phyloP scores from a whole-genome alignment of 805 yeast species.

The Teunomyces panamensis region DNA sequence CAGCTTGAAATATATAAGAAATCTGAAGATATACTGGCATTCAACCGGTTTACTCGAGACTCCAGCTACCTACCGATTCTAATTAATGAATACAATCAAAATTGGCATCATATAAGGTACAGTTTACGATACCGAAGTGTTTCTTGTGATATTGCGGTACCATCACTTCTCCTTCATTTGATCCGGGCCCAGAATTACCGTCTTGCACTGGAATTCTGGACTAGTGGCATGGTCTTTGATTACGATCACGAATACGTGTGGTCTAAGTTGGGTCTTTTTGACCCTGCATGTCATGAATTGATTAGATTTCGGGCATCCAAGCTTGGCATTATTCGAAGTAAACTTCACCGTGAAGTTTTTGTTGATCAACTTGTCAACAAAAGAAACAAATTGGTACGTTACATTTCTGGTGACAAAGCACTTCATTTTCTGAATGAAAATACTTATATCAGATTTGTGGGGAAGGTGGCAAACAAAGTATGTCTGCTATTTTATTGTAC shows the following conservation, averaged over 20 bases:
- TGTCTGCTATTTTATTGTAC: not conserved
- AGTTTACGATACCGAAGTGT: not conserved
- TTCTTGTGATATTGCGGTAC: not conserved
- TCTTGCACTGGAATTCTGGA: not conserved
- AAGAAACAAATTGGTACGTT: not conserved
- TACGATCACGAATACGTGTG: not conserved
- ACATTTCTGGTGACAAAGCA: not conserved
- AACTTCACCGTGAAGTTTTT: not conserved
- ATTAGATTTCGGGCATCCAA: not conserved
- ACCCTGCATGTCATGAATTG: not conserved
- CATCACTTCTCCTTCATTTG: not conserved
- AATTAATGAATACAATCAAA: not conserved
- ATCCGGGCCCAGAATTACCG: conserved; percentile 1
- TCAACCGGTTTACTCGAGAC: not conserved
- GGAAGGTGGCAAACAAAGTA: not conserved
- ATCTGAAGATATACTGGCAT: not conserved
- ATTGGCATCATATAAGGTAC: not conserved
- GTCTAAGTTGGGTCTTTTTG: conserved; percentile 2
- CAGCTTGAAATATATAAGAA: not conserved
- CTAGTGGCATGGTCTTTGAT: not conserved
- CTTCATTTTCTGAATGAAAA: not conserved
- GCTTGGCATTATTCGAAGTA: not conserved
- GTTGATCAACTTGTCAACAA: not conserved
- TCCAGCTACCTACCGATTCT: not conserved
- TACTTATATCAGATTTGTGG: not conserved